Conservation (phyloP, 768 basidiomycete species). For the Agrocybe pediades region DNA sequence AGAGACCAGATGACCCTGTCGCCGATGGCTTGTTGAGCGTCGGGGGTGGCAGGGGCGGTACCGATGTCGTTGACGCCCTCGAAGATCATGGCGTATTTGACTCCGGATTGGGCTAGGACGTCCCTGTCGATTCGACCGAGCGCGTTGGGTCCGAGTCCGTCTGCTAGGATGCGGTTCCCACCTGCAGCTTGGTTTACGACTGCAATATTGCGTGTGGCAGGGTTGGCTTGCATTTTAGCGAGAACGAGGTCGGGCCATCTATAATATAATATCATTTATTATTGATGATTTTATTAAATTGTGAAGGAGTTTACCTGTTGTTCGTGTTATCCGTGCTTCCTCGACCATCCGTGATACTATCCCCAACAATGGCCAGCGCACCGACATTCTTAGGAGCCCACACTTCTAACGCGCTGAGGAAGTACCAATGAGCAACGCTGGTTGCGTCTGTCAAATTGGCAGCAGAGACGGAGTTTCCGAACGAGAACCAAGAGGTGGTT, state of each 20-base stretch:
- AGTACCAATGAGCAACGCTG: constrained; percentile 42
- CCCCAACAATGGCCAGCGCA: constrained; percentile 47
- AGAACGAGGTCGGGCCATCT: constrained; percentile 54
- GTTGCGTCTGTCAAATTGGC: constrained; percentile 34
- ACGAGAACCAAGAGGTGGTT: constrained; percentile 44
- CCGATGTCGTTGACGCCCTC: constrained; percentile 60
- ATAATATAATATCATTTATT: neutral
- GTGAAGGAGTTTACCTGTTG: constrained; percentile 33
- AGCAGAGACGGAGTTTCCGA: constrained; percentile 38
- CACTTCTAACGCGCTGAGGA: constrained; percentile 44
- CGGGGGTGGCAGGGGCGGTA: constrained; percentile 32
- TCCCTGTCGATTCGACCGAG: constrained; percentile 52
- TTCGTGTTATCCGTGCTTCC: constrained; percentile 45
- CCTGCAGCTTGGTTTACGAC: constrained; percentile 54
- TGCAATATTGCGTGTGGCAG: constrained; percentile 34
- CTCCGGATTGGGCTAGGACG: constrained; percentile 48
- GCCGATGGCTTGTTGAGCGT: constrained; percentile 37
- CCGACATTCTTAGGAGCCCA: constrained; percentile 31
- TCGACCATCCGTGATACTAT: constrained; percentile 56
- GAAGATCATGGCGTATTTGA: constrained; percentile 50
- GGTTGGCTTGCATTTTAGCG: constrained; percentile 37
- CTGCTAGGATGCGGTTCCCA: constrained; percentile 52
- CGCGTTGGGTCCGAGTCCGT: constrained; percentile 49
- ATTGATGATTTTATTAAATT: neutral
- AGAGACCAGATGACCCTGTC: constrained; percentile 44